Conservation (phyloP, 2,329 filamentous ascomycete genomes). For the Alternaria sp. region DNA sequence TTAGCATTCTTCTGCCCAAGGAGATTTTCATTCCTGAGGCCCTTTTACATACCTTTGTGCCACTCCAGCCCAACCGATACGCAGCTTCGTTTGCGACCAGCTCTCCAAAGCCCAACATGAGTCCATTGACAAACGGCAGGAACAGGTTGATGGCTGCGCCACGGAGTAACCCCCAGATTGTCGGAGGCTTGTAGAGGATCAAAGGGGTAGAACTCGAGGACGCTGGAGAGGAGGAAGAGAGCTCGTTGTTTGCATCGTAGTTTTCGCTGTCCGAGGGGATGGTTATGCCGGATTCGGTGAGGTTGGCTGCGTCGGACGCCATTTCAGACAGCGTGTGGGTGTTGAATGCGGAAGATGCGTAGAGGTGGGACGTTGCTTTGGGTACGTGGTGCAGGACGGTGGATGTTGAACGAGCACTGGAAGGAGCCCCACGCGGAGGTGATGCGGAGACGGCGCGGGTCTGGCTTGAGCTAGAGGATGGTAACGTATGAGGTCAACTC, state of each 20-base stretch:
- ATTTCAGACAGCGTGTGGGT: slow-evolving; percentile 14
- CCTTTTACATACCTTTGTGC: slow-evolving; percentile 77
- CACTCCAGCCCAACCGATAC: slow-evolving; percentile 90
- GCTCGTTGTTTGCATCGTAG: slow-evolving; percentile 73
- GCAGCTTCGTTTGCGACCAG: slow-evolving; percentile 96
- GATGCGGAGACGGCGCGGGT: slow-evolving; percentile 14
- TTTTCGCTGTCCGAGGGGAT: slow-evolving; percentile 85
- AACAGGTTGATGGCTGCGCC: slow-evolving; percentile 96
- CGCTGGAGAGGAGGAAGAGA: slow-evolving; percentile 69
- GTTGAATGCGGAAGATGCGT: not conserved
- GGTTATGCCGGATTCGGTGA: slow-evolving; percentile 78
- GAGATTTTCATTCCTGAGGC: slow-evolving; percentile 3
- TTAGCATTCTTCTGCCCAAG: not conserved
- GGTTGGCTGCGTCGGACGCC: slow-evolving; percentile 50
- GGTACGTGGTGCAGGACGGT: not conserved
- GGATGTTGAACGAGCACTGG: slow-evolving; percentile 7
- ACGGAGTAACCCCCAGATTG: slow-evolving; percentile 82
- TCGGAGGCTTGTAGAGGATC: slow-evolving; percentile 89
- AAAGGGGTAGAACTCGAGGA: slow-evolving; percentile 71
- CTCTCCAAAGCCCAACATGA: slow-evolving; percentile 98
- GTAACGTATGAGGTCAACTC: not conserved
- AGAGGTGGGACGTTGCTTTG: not conserved
- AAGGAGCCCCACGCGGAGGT: slow-evolving; percentile 21
- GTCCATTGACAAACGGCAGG: slow-evolving; percentile 92
- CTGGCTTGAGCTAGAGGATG: slow-evolving; percentile 2